phyloP scores from a whole-genome alignment of 306 rosid species.

The Quercus gilva region DNA sequence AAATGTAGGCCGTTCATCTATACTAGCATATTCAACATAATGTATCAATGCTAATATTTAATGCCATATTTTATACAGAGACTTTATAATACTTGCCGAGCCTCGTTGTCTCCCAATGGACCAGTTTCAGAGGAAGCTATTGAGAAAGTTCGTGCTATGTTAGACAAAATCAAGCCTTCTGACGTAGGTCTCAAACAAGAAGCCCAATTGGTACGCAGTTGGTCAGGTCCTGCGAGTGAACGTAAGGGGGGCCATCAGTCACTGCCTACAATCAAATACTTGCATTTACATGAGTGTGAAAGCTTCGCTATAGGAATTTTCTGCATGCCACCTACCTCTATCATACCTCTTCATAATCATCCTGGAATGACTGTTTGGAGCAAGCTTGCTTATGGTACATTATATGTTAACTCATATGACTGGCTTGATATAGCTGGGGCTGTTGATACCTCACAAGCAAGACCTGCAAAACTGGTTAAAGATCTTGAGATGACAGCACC shows the following conservation, averaged over 20 bases:
- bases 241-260: slow-evolving; percentile 54
- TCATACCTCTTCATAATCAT: slow-evolving; percentile 90
- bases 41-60: too few relatives aligned
- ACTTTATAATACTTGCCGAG: not conserved
- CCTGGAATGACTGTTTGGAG: slow-evolving; percentile 95
- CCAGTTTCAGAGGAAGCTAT: too few relatives aligned
- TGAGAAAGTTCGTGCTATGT: not conserved
- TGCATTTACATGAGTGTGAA: slow-evolving; percentile 74
- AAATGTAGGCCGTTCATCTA: too few relatives aligned
- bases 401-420: slow-evolving; percentile 77
- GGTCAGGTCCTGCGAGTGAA: slow-evolving; percentile 56
- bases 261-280: slow-evolving; percentile 75
- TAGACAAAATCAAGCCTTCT: slow-evolving; percentile 90
- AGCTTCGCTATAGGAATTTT: slow-evolving; percentile 90
- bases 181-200: slow-evolving; percentile 92
- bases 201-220: slow-evolving; percentile 77
- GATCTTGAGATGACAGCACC: slow-evolving; percentile 82
- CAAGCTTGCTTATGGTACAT: slow-evolving; percentile 86
- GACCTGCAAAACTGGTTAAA: slow-evolving; percentile 84
- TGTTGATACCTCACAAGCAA: slow-evolving; percentile 55
- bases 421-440: slow-evolving; percentile 69
- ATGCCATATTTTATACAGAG: too few relatives aligned
- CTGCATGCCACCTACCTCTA: slow-evolving; percentile 85
- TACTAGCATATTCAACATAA: too few relatives aligned
- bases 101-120: not conserved